A percentile compares a stretch with the other conserved stretches of the same genome.
Evolutionary conservation across 1,284 basidiomycete species (phyloP).

Genomic region (Sporisorium reilianum): DNA sequence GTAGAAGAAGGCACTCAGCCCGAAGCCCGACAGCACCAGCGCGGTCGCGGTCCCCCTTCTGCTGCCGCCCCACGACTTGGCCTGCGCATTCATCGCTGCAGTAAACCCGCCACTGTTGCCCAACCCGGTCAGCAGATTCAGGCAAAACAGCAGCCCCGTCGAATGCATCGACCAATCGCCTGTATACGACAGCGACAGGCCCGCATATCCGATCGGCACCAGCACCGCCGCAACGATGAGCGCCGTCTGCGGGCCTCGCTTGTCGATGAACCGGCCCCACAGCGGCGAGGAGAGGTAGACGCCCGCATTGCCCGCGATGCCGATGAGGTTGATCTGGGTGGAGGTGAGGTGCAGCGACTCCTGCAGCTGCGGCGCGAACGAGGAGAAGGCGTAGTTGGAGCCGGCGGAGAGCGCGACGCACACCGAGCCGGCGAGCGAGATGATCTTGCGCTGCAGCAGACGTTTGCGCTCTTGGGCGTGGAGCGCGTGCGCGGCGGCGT

Average conservation of each 20-base stretch:
- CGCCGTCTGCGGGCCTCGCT: slow-evolving; percentile 57
- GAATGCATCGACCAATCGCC: slow-evolving; percentile 45
- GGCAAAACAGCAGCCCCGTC: slow-evolving; percentile 46
- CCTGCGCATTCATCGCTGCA: slow-evolving; percentile 67
- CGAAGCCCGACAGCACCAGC: slow-evolving; percentile 83
- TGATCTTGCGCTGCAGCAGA: slow-evolving; percentile 34
- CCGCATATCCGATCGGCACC: slow-evolving; percentile 58
- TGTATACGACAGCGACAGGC: slow-evolving; percentile 45
- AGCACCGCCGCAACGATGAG: slow-evolving; percentile 53
- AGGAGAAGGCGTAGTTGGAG: slow-evolving; percentile 68
- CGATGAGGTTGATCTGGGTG: slow-evolving; percentile 69
- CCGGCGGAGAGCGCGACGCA: slow-evolving; percentile 67
- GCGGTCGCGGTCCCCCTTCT: slow-evolving; percentile 78
- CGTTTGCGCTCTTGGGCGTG: slow-evolving; percentile 11
- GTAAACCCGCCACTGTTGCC: slow-evolving; percentile 66
- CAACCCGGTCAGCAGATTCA: slow-evolving; percentile 60
- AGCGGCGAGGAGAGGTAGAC: slow-evolving; percentile 67
- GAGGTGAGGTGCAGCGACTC: slow-evolving; percentile 65
- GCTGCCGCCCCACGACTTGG: slow-evolving; percentile 61
- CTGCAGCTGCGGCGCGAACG: slow-evolving; percentile 70
- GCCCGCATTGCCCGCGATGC: slow-evolving; percentile 70
- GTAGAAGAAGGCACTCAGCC: slow-evolving; percentile 84
- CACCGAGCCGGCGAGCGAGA: slow-evolving; percentile 64
- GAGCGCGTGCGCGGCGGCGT: slow-evolving; percentile 4
- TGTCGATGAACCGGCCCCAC: slow-evolving; percentile 65